Base-by-base conservation (phyloP, 2,329 filamentous ascomycete species). In the Rutstroemia sydowiana region DNA sequence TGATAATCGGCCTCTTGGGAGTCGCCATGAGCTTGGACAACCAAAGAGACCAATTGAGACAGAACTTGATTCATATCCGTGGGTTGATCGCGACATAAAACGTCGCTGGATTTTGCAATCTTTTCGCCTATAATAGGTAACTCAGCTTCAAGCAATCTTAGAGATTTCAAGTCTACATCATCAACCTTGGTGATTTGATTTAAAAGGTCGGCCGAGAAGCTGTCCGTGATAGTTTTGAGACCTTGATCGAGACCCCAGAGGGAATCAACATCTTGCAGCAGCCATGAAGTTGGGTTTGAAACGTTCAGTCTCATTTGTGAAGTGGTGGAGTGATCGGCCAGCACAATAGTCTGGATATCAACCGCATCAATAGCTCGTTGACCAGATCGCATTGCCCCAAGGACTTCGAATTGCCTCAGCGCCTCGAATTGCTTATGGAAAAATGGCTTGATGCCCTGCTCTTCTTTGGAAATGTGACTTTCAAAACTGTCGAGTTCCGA, bases 121-220 rank as follows among this genome's bases (percentile, higher is more conserved):
- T 80, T 75, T 41, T 73, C 73, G 9, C 79, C 79, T 54, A 87
- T 70, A 3, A 77, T 70, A 8, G 81, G 80, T 45, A 87, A 68
- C 62, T 89, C 85, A 1, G 73, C 71, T 65, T 87, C 82, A 0
- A 89, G 71, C 16, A 85, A 72, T 41, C 77, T 73, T 44, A 89
- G 69, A 39, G 81, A 79, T 42, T 75, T 75, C 36, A 89, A 69
- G 42, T 71, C 77, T 0, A 83, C 78, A 21, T 74, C 70, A 11
- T 70, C 68, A 16, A 82, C 66, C 1, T 66, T 69, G 46, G 75
- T 70, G 43, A 85, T 67, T 58, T 76, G 82, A 13, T 71, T 69
- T 59, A 87, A 70, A 3, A 88, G 62, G 0, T 75, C 74, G 20
- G 72, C 61, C 6, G 77, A 74, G 16, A 82, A 59, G 3, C 66